A percentile compares a stretch with the other conserved stretches of the same genome.
phyloP scores from a whole-genome alignment of 768 basidiomycete genomes.

The Fomitopsis pulvina region DNA sequence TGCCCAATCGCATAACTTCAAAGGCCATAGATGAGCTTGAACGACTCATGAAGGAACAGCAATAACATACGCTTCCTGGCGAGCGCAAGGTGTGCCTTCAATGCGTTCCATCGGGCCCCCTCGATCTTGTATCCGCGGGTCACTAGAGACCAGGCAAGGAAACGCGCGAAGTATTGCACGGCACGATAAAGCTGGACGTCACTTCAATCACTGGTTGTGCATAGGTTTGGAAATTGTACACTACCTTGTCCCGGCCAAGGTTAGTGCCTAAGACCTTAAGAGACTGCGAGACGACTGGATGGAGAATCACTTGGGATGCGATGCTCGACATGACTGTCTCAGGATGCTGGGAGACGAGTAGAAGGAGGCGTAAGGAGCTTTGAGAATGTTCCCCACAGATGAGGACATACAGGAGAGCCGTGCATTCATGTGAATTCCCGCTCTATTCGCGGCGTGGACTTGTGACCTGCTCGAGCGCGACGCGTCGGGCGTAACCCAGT shows the following conservation, averaged over 20 bases:
- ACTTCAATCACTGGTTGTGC: not conserved
- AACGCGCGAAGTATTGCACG: slow-evolving; percentile 84
- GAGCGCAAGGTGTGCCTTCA: slow-evolving; percentile 80
- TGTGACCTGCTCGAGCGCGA: too few relatives aligned
- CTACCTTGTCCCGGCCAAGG: slow-evolving; percentile 85
- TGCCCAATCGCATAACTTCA: slow-evolving; percentile 86
- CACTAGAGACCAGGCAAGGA: slow-evolving; percentile 80
- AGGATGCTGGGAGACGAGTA: not conserved
- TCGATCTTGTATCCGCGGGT: slow-evolving; percentile 62
- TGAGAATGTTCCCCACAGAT: not conserved
- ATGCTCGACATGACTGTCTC: slow-evolving; percentile 29
- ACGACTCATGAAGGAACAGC: not conserved
- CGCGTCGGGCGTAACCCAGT: too few relatives aligned
- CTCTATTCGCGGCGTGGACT: too few relatives aligned
- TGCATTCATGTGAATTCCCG: slow-evolving; percentile 23
- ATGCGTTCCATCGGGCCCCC: slow-evolving; percentile 71
- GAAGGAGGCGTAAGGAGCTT: not conserved
- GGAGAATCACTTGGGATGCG: slow-evolving; percentile 76
- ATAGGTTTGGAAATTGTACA: slow-evolving; percentile 5
- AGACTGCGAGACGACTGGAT: slow-evolving; percentile 70
- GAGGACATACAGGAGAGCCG: slow-evolving; percentile 10
- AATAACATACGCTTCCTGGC: slow-evolving; percentile 68
- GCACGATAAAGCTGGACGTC: slow-evolving; percentile 71
- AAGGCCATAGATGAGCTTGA: slow-evolving; percentile 4
- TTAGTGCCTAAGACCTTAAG: slow-evolving; percentile 79